Evolutionary conservation across 116 monocot genomes (phyloP).

Genomic region (Cymodocea nodosa): DNA sequence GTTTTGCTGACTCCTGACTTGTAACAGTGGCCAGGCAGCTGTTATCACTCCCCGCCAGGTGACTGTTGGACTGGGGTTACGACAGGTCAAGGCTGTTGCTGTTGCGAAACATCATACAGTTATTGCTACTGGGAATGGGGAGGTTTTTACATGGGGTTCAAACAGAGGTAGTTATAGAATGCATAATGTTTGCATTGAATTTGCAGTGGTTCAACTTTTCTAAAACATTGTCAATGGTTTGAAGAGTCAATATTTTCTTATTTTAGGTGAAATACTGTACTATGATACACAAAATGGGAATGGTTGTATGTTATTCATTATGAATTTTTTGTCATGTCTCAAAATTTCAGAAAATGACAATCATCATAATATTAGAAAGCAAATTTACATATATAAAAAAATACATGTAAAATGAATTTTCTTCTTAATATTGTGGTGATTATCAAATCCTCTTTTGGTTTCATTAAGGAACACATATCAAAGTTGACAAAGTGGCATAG

Average conservation of each 20-base stretch:
- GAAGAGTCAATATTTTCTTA: background rate
- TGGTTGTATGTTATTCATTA: too few relatives aligned
- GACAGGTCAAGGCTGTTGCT: conserved; percentile 63
- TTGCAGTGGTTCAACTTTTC: background rate
- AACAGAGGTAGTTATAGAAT: conserved; percentile 63
- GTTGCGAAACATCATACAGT: conserved; percentile 98
- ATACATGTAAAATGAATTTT: too few relatives aligned
- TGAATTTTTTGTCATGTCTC: too few relatives aligned
- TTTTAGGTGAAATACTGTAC: background rate
- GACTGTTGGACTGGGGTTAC: conserved; percentile 54
- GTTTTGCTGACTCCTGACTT: conserved; percentile 18
- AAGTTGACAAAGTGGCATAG: too few relatives aligned
- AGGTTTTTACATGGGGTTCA: conserved; percentile 98
- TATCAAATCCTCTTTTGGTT: too few relatives aligned
- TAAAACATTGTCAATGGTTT: background rate
- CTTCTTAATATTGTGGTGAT: too few relatives aligned
- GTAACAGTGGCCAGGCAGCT: conserved; percentile 91
- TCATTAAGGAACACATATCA: too few relatives aligned
- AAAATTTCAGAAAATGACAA: too few relatives aligned
- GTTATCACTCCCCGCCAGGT: conserved; percentile 92
- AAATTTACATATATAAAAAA: too few relatives aligned
- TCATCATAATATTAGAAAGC: too few relatives aligned
- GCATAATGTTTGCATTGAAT: too few relatives aligned
- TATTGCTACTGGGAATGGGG: conserved; percentile 82
- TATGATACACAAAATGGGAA: too few relatives aligned